A percentile compares a stretch with the other conserved stretches of the same genome.
phyloP scores from a whole-genome alignment of 768 basidiomycete genomes.

The Pholiota microspora region DNA sequence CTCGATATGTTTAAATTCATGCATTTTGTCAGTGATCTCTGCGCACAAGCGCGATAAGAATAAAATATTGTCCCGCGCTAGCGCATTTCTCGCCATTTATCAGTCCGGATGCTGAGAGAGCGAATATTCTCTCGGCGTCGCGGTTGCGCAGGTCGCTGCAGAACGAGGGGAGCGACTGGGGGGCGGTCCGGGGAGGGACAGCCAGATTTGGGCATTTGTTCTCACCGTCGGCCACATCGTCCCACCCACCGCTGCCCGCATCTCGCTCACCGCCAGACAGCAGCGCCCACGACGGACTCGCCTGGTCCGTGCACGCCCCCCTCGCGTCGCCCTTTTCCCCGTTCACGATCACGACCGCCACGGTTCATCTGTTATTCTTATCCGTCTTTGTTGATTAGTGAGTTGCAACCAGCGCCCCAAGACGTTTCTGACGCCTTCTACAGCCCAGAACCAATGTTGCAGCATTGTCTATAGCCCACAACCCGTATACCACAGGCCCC shows the following conservation, averaged over 20 bases:
- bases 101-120: not conserved
- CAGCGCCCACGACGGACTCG: too few species aligned
- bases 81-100: not conserved
- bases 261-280: too few species aligned
- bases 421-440: not conserved
- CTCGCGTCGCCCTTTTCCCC: not conserved
- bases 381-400: slow-evolving; percentile 11
- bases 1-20: too few species aligned
- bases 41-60: not conserved
- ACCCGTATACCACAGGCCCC: not conserved
- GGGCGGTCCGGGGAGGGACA: not conserved
- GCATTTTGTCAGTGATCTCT: too few species aligned
- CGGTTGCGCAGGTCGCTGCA: not conserved
- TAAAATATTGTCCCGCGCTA: not conserved
- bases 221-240: not conserved
- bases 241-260: not conserved
- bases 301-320: too few species aligned
- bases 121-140: not conserved
- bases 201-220: not conserved
- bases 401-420: slow-evolving; percentile 1
- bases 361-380: slow-evolving; percentile 12
- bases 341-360: slow-evolving; percentile 17
- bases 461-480: slow-evolving; percentile 9
- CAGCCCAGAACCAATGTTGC: slow-evolving; percentile 13
- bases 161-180: too few species aligned